A percentile compares a stretch with the other conserved stretches of the same genome.
phyloP scores from a whole-genome alignment of 345 rosid genomes.

The Fremontodendron californicum region DNA sequence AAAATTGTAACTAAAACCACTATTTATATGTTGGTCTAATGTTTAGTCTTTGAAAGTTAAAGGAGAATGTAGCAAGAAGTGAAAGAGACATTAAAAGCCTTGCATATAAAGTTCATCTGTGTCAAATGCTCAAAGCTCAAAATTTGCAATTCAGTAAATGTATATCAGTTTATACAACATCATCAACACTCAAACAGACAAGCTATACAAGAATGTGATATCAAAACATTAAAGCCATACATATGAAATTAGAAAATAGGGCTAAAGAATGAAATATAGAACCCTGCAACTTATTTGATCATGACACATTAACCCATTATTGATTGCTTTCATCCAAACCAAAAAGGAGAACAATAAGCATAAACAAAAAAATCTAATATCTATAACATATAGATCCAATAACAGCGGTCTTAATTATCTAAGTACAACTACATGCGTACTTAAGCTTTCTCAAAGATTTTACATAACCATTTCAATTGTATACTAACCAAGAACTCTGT shows the following conservation, averaged over 20 bases:
- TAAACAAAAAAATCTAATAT: neutral
- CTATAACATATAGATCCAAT: neutral
- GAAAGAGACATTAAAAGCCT: neutral
- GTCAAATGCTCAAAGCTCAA: too few relatives aligned
- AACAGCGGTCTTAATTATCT: constrained; percentile 5
- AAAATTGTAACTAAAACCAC: too few relatives aligned
- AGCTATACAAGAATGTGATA: neutral
- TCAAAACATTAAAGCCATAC: neutral
- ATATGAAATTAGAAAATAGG: neutral
- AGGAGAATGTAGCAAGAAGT: too few relatives aligned
- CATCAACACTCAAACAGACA: neutral
- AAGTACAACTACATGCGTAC: constrained; percentile 6
- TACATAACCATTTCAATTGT: constrained; percentile 1
- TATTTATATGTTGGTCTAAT: too few relatives aligned
- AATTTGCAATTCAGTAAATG: neutral
- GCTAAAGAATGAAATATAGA: neutral
- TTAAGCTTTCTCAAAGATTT: constrained; percentile 15
- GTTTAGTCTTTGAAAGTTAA: too few relatives aligned
- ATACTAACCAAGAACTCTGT: constrained; percentile 15
- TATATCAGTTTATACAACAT: neutral
- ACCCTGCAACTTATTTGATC: neutral
- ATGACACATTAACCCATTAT: neutral
- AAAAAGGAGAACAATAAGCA: neutral
- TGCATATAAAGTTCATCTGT: too few relatives aligned
- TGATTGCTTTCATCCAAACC: neutral